A percentile compares a stretch with the other conserved stretches of the same genome.
These are phyloP conservation scores for Fusarium brachygibbosum DNA, from an alignment of 2,329 filamentous ascomycete genomes.

Conservation along the genomic window DNA sequence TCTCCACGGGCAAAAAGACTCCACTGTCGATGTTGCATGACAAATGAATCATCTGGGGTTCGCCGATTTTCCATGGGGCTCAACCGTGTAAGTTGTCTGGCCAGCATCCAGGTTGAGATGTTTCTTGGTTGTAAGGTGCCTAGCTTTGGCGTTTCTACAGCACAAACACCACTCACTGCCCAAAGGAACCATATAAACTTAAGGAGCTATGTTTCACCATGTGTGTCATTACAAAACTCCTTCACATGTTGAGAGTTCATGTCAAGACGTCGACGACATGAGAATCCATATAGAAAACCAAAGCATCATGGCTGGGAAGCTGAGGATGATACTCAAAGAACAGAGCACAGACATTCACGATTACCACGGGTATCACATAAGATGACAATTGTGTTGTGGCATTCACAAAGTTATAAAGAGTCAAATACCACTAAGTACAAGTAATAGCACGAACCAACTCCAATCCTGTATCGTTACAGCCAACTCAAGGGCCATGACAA, in stretches of 20 bases:
- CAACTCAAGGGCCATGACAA: not conserved
- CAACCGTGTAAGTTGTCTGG: constrained; percentile 19
- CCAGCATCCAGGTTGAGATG: not conserved
- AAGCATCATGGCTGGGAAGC: not conserved
- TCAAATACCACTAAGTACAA: not conserved
- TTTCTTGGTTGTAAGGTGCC: not conserved
- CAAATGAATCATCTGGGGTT: constrained; percentile 46
- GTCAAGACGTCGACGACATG: not conserved
- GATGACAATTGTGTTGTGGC: not conserved
- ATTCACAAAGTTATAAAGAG: not conserved
- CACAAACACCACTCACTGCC: not conserved
- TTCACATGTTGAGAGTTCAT: not conserved
- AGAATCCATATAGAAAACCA: not conserved
- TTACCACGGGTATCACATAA: not conserved
- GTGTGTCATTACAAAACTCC: not conserved
- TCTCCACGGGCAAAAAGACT: constrained; percentile 19
- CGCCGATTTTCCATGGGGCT: constrained; percentile 31
- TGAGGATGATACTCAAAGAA: not conserved
- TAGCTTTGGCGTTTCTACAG: not conserved
- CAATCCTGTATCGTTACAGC: not conserved
- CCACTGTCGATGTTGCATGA: constrained; percentile 39
- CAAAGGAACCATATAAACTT: not conserved
- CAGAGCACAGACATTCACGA: not conserved
- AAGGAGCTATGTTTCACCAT: not conserved
- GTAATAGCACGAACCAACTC: not conserved